These are phyloP conservation scores for Ophiorrhiza pumila DNA, from an alignment of 257 asterid species.

Conservation along the genomic window DNA sequence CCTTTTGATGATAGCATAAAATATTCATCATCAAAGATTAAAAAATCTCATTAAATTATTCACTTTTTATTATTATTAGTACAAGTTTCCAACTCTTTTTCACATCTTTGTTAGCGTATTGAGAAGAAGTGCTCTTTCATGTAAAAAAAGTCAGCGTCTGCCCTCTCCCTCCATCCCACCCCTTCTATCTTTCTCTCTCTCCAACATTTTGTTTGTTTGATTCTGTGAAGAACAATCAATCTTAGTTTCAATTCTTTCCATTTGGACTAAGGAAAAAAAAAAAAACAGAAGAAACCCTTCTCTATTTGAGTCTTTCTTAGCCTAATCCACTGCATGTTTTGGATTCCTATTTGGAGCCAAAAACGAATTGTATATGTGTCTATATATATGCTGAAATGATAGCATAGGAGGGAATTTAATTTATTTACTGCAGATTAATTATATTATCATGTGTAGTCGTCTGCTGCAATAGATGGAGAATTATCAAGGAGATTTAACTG, in stretches of 20 bases:
- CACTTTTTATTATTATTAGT: slow-evolving; percentile 25
- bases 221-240: slow-evolving; percentile 10
- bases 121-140: slow-evolving; percentile 35
- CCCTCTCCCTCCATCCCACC: slow-evolving; percentile 15
- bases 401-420: background rate
- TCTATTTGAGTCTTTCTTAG: background rate
- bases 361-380: too few species aligned
- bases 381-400: slow-evolving; percentile 25
- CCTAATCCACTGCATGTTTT: slow-evolving; percentile 22
- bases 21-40: slow-evolving; percentile 13
- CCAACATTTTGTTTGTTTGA: slow-evolving; percentile 16
- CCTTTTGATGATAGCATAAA: slow-evolving; percentile 21
- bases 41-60: slow-evolving; percentile 34
- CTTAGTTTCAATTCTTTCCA: slow-evolving; percentile 4
- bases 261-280: background rate
- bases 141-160: slow-evolving; percentile 68
- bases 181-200: slow-evolving; percentile 15
- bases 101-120: slow-evolving; percentile 38
- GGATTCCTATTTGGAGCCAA: too few species aligned
- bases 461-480: slow-evolving; percentile 52
- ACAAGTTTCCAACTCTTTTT: slow-evolving; percentile 10
- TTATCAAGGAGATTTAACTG: slow-evolving; percentile 75
- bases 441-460: slow-evolving; percentile 44
- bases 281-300: background rate
- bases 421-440: too few species aligned